A percentile compares a stretch with the other conserved stretches of the same genome.
phyloP scores from a whole-genome alignment of 768 basidiomycete genomes.

The Mycena filopes region DNA sequence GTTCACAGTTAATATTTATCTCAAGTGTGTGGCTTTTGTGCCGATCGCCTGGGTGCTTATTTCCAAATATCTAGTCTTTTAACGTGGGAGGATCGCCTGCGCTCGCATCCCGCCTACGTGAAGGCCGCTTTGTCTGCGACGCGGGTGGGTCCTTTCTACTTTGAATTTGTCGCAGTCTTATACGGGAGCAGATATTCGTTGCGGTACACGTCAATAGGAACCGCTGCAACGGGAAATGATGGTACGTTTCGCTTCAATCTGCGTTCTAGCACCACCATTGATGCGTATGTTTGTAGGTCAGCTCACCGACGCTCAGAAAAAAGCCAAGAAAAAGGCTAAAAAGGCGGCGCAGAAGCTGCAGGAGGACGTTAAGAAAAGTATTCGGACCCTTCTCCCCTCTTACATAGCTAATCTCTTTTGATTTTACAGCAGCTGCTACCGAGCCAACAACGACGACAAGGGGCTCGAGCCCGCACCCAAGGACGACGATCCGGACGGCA shows the following conservation, averaged over 20 bases:
- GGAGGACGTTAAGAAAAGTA: slow-evolving; percentile 81
- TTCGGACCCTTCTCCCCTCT: slow-evolving; percentile 21
- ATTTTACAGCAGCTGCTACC: slow-evolving; percentile 42
- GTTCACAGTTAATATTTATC: slow-evolving; percentile 86
- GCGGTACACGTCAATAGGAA: slow-evolving; percentile 64
- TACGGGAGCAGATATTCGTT: slow-evolving; percentile 72
- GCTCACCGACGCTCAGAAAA: slow-evolving; percentile 75
- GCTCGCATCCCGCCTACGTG: slow-evolving; percentile 81
- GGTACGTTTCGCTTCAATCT: neutral
- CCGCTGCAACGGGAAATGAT: slow-evolving; percentile 47
- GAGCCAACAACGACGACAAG: slow-evolving; percentile 68
- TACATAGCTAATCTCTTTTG: slow-evolving; percentile 7
- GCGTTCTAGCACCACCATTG: neutral
- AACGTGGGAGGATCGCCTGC: slow-evolving; percentile 82
- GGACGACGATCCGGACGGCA: slow-evolving; percentile 89
- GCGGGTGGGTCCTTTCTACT: slow-evolving; percentile 54
- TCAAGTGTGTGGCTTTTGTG: slow-evolving; percentile 66
- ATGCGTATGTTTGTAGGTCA: slow-evolving; percentile 40
- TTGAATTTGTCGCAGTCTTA: slow-evolving; percentile 13
- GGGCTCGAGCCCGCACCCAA: slow-evolving; percentile 70
- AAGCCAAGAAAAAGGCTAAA: slow-evolving; percentile 89
- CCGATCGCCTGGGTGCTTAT: neutral
- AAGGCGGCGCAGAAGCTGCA: slow-evolving; percentile 75
- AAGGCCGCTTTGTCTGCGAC: slow-evolving; percentile 78
- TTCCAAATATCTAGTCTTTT: slow-evolving; percentile 66